Base-by-base conservation (phyloP, 768 basidiomycete species). In the Lactarius pseudohatsudake region DNA sequence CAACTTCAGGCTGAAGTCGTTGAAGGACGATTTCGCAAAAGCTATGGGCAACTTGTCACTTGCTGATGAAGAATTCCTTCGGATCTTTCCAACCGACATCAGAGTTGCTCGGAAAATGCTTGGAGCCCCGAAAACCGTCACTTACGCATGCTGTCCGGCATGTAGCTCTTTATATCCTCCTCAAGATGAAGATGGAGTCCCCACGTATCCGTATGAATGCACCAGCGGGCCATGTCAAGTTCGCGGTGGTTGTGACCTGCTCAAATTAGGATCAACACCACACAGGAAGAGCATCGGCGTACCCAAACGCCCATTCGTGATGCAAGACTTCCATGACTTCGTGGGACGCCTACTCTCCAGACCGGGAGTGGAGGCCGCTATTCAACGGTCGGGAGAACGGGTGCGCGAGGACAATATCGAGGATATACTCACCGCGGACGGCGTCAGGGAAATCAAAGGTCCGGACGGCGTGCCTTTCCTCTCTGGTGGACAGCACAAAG, bases 391-490 rank as follows among this genome's bases (percentile, higher is more conserved):
- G 0, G 18, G 34, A 36, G 34, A 55, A 26, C 20, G 16, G 18
- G n/a, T 30, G 34, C 36, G 36, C 10, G 28, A 30, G 1, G 36
- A 40, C 11, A 36, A 15, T 11, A 20, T 54, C 20, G 50, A 38
- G 15, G 60, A 61, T 54, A 61, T 61, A n/a, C 13, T 61, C 22
- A n/a, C 13, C 13, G 36, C 15, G 6, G 60, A 54, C 1, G 36
- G 34, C 5, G n/a, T 54, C 47, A 13, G 50, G 20, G 34, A n/a
- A 20, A 34, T 63, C 54, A 54, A 55, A 32, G 62, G 54, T 7
- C 62, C 32, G 3, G 54, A 62, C 7, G 38, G 54, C 22, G 10
- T 20, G 18, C 62, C 62, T 41, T 62, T 62, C 41, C 53, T 62
- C 38, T 47, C 47, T 36, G 47, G 60, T 28, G 50, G 34, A 10